A percentile compares a stretch with the other conserved stretches of the same genome.
Conservation (phyloP, 352 stramenopile species). For the Phytophthora cactorum region DNA sequence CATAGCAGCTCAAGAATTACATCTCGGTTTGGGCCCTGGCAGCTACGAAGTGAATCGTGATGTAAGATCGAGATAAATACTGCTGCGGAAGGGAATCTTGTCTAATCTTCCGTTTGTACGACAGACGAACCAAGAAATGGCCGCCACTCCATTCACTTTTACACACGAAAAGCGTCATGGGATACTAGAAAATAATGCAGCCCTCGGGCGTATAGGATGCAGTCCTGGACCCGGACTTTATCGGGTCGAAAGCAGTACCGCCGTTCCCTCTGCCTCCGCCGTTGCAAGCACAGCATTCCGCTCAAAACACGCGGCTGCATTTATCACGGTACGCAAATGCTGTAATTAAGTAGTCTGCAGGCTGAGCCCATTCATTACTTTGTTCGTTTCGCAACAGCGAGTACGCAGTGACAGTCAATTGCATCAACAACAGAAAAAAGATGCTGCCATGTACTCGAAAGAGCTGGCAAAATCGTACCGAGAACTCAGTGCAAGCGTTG, state of each 20-base stretch:
- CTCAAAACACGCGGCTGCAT: slow-evolving; percentile 43
- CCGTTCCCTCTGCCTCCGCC: slow-evolving; percentile 9
- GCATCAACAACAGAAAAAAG: slow-evolving; percentile 30
- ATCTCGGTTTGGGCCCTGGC: slow-evolving; percentile 52
- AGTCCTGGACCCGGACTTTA: slow-evolving; percentile 32
- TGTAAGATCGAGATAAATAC: slow-evolving; percentile 20
- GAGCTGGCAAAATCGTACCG: slow-evolving; percentile 63
- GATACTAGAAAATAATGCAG: slow-evolving; percentile 46
- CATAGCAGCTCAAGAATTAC: slow-evolving; percentile 30
- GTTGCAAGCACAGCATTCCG: slow-evolving; percentile 32
- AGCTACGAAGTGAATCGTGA: slow-evolving; percentile 62
- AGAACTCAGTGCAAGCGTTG: slow-evolving; percentile 41
- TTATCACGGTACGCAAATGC: slow-evolving; percentile 32
- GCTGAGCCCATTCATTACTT: neutral
- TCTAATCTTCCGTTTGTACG: neutral
- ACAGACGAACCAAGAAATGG: slow-evolving; percentile 51
- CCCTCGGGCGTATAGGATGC: slow-evolving; percentile 22
- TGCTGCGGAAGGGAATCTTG: neutral
- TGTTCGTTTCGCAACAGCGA: slow-evolving; percentile 20
- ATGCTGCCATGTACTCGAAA: slow-evolving; percentile 46
- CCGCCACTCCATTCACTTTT: slow-evolving; percentile 59
- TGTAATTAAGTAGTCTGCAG: neutral
- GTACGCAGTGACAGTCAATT: slow-evolving; percentile 49
- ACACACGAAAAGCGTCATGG: slow-evolving; percentile 48
- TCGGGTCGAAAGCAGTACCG: slow-evolving; percentile 27